phyloP scores from a whole-genome alignment of 257 asterid species.

The Ligustrum vulgare region DNA sequence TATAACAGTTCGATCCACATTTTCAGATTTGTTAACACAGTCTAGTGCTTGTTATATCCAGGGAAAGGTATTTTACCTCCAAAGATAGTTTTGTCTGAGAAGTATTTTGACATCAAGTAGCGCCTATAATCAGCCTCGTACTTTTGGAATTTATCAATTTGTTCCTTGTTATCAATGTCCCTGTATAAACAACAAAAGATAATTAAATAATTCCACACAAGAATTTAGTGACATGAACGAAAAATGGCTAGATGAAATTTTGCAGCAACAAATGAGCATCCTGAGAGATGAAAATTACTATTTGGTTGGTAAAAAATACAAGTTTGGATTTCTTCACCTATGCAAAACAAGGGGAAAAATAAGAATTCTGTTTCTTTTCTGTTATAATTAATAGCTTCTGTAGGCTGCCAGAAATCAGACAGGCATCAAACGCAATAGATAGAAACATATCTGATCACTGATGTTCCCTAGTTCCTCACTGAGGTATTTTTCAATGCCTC shows the following conservation, averaged over 20 bases:
- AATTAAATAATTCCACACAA: conserved; percentile 1
- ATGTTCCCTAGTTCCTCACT: neutral
- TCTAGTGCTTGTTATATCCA: neutral
- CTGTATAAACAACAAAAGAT: conserved; percentile 27
- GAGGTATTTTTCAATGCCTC: too few species aligned
- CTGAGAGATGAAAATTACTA: neutral
- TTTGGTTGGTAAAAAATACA: neutral
- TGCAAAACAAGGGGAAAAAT: too few species aligned
- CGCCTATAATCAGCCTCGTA: conserved; percentile 60
- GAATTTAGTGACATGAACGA: neutral
- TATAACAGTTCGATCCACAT: neutral
- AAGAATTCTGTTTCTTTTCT: neutral
- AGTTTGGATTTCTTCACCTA: neutral
- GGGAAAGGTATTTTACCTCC: conserved; percentile 59
- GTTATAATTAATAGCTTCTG: neutral
- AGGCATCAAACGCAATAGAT: neutral
- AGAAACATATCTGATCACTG: neutral
- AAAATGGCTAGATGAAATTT: neutral
- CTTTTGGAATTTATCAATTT: conserved; percentile 53
- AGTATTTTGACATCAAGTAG: conserved; percentile 66
- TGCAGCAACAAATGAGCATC: conserved; percentile 1
- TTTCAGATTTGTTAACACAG: neutral
- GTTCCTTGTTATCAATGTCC: conserved; percentile 38
- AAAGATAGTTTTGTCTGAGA: conserved; percentile 78
- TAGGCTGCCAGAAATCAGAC: neutral